Base-by-base conservation (phyloP, 2,329 filamentous ascomycete species). In the Diplodia mutila region DNA sequence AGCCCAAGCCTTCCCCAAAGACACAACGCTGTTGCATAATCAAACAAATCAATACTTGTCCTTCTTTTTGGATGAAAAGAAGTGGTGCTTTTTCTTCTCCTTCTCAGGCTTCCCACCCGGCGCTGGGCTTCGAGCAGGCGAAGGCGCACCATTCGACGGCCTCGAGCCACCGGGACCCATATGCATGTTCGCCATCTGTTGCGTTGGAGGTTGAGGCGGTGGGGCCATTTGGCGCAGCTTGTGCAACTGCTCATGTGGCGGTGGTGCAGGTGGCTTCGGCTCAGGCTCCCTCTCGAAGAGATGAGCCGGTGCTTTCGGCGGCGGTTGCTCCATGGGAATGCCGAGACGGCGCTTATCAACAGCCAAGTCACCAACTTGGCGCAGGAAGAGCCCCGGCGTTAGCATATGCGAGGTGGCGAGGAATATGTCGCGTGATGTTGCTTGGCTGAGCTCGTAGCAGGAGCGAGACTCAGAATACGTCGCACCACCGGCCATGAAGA, bases 401-500 rank as follows among this genome's bases (percentile, higher is more conserved):
- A 97, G 83, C 94, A 99, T 97, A 76, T 99, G 95, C 27, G 91
- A 94, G 0, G 92, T 95, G 21, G 90, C 88, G 5, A 99, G 86
- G 76, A 96, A 92, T n/a, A 98, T 83, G 73, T 99, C 95, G 71
- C 91, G 88, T 64, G 87, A 88, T 55, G 88, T 88, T 61, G 88
- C 83, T 64, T 89, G 86, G 2, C 92, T 90, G 29, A 94, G 83
- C 74, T 97, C 93, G 77, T 98, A 98, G 80, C 95, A 99, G 14
- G 89, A 86, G 32, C 95, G 89, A 37, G 92, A 87, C 80, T 99
- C 95, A 5, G 92, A 93, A 77, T 94, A 97, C 0, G 95, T 98
- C 23, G 95, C 95, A 53, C 95, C 95, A 57, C 95, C 95, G 1
- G 94, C 95, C 86, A 98, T 90, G 77, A 97, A 98, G 18, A 98